Evolutionary conservation across 2,329 filamentous ascomycete genomes (phyloP), one percentile per base, ranked within the genome.

Genomic region (Amphichorda felina): DNA sequence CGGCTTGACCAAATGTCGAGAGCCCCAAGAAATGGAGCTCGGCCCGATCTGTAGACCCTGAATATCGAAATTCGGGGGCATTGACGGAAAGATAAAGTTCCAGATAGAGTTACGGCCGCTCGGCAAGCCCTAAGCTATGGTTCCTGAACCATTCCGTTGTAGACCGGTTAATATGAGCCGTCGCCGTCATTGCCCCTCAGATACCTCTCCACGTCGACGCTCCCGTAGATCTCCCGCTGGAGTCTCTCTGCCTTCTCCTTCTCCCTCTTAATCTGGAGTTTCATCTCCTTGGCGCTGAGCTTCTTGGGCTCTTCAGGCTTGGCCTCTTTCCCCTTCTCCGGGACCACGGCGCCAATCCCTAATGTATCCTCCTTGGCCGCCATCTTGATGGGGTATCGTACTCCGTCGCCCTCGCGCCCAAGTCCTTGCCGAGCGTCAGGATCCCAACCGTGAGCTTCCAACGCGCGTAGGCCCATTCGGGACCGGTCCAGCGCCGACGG

Each of bases 131-230:
- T n/a, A n/a, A n/a, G n/a, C n/a, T n/a, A n/a, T n/a, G n/a, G n/a
- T n/a, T n/a, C n/a, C n/a, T n/a, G n/a, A n/a, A n/a, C n/a, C n/a
- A n/a, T n/a, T n/a, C n/a, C n/a, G n/a, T n/a, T n/a, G n/a, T n/a
- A n/a, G n/a, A n/a, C n/a, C n/a, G n/a, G n/a, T n/a, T n/a, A n/a
- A n/a, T 10, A 24, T 24, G 6, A 6, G 11, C 35, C 28, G 11
- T 30, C 35, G 5, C 36, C 42, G 27, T 53, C 49, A 38, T 51
- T 43, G 3, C 56, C 55, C 32, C 77, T 72, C 14, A 93, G 57
- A 51, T 93, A 91, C 49, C 68, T 75, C 47, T 87, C 75, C 37
- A 93, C 62, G 44, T 89, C 81, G n/a, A 82, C 71, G 44, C 73
- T 78, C 15, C 73, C 70, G 56, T 83, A 89, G 42, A 94, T 81